These are phyloP conservation scores for Pythium guiyangense DNA, from an alignment of 352 stramenopile genomes.

Conservation along the genomic window DNA sequence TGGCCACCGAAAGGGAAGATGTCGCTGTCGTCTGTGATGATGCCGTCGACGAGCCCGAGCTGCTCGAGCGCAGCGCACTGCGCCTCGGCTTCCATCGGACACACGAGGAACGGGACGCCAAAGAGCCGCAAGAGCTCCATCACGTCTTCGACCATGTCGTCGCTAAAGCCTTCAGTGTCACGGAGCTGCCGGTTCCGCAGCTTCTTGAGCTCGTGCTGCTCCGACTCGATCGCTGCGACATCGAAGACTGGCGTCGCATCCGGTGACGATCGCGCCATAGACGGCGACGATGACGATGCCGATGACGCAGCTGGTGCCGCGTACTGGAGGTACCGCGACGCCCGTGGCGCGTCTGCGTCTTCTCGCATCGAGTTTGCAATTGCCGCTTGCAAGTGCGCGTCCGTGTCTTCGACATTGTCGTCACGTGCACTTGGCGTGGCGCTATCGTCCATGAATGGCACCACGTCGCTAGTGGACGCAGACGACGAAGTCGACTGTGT, in stretches of 20 bases:
- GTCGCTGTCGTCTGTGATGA: slow-evolving; percentile 98
- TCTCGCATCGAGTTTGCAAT: slow-evolving; percentile 30
- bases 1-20: slow-evolving; percentile 94
- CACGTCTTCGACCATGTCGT: slow-evolving; percentile 98
- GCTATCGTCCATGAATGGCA: too few species aligned
- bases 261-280: neutral
- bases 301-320: slow-evolving; percentile 9
- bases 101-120: slow-evolving; percentile 98
- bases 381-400: slow-evolving; percentile 24
- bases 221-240: slow-evolving; percentile 34
- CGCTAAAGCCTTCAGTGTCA: slow-evolving; percentile 93
- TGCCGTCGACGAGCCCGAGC: slow-evolving; percentile 95
- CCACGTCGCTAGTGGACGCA: too few species aligned
- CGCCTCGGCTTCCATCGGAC: slow-evolving; percentile 98
- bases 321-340: slow-evolving; percentile 51
- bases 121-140: slow-evolving; percentile 96
- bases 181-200: slow-evolving; percentile 73
- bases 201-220: slow-evolving; percentile 75
- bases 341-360: slow-evolving; percentile 15
- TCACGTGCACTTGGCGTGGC: neutral
- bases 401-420: neutral
- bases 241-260: slow-evolving; percentile 17
- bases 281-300: neutral
- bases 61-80: slow-evolving; percentile 97
- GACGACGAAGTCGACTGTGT: too few species aligned